A percentile compares a stretch with the other conserved stretches of the same genome.
Conservation (phyloP, 1,284 basidiomycete species). For the Polyporus tsugae region DNA sequence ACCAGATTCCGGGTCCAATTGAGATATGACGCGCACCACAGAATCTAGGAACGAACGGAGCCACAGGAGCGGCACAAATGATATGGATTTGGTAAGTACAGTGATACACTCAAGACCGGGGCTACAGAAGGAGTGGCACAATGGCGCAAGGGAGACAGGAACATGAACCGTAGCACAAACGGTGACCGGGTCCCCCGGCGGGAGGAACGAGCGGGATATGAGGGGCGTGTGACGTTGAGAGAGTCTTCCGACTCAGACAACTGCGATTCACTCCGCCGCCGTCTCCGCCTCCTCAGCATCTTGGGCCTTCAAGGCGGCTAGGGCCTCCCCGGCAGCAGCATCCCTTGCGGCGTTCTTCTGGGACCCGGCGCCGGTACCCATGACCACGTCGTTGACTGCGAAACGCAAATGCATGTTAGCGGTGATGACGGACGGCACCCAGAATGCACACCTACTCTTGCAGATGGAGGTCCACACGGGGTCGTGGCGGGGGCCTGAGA, state of each 20-base stretch:
- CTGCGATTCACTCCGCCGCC: constrained; percentile 3
- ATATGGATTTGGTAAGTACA: constrained; percentile 2
- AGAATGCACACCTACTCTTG: constrained; percentile 54
- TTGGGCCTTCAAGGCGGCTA: constrained; percentile 43
- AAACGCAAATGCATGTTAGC: constrained; percentile 8
- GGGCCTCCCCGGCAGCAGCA: constrained; percentile 59
- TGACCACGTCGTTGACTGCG: constrained; percentile 54
- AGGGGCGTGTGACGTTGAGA: not conserved
- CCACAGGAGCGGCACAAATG: constrained; percentile 19
- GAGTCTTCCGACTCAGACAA: not conserved
- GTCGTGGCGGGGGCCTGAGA: constrained; percentile 54
- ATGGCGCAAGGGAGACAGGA: not conserved
- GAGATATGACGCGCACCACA: not conserved
- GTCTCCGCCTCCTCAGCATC: constrained; percentile 5
- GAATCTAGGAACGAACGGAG: constrained; percentile 24
- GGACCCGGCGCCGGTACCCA: constrained; percentile 54
- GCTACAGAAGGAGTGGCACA: not conserved
- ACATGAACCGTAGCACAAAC: not conserved
- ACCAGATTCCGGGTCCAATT: constrained; percentile 18
- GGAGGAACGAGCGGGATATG: no score
- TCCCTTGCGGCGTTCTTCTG: constrained; percentile 63
- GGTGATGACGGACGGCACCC: not conserved
- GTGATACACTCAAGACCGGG: not conserved
- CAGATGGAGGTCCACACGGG: constrained; percentile 65
- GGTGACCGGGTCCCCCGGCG: not conserved